Percentiles rank a stretch among this genome's conserved stretches.
Conservation (phyloP, 148 eudicot species). For the Camellia lanceoleosa region DNA sequence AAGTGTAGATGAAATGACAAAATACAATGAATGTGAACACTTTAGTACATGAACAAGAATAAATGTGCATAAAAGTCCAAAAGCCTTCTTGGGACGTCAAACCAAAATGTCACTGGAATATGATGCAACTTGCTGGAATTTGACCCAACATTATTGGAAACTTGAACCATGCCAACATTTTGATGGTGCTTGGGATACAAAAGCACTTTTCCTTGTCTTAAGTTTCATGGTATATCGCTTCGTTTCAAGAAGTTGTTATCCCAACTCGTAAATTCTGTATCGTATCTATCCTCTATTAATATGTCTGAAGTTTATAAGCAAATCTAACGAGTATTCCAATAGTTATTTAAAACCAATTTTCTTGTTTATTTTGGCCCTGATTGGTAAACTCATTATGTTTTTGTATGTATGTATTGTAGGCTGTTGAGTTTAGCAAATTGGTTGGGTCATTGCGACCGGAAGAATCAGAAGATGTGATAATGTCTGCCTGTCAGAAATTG, state of each 20-base stretch:
- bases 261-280: background rate
- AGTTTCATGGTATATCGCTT: background rate
- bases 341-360: background rate
- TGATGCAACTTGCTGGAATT: too few species aligned
- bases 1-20: too few species aligned
- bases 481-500: constrained; percentile 86
- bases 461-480: constrained; percentile 87
- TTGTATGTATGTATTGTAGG: constrained; percentile 40
- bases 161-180: too few species aligned
- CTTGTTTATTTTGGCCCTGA: background rate
- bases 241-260: background rate
- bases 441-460: constrained; percentile 82
- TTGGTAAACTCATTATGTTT: background rate
- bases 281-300: constrained; percentile 2
- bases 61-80: too few species aligned
- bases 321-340: background rate
- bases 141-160: too few species aligned
- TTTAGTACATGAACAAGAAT: too few species aligned
- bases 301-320: background rate
- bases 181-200: background rate
- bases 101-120: too few species aligned
- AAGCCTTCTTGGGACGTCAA: too few species aligned
- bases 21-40: too few species aligned
- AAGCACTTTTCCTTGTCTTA: background rate
- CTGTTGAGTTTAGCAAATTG: constrained; percentile 91